Percentiles rank a stretch among this genome's conserved stretches.
Evolutionary conservation across 2,329 filamentous ascomycete species (phyloP).

Genomic region (Myriosclerotinia scirpicola): DNA sequence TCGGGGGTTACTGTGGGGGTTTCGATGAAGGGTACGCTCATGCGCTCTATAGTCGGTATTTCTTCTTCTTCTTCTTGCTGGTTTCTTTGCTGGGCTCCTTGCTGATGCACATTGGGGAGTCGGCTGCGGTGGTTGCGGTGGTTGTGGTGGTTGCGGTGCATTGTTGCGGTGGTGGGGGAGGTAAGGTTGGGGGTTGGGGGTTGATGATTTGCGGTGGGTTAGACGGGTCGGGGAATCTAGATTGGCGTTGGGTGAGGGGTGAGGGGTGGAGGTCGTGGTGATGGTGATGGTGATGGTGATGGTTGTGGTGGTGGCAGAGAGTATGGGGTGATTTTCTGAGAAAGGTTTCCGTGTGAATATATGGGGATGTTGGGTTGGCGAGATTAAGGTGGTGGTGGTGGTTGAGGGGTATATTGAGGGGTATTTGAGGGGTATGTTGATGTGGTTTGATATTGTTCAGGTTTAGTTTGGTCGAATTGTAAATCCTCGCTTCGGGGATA

Average conservation of each 20-base stretch:
- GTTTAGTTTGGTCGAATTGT: background rate
- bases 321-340: background rate
- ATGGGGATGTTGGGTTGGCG: background rate
- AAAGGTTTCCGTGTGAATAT: background rate
- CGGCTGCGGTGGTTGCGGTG: background rate
- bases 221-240: background rate
- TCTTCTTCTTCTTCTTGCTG: no score
- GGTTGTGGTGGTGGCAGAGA: background rate
- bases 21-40: background rate
- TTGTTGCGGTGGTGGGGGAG: background rate
- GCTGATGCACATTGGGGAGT: background rate
- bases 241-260: background rate
- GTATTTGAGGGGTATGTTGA: background rate
- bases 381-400: background rate
- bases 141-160: no score
- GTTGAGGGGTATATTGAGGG: background rate
- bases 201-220: background rate
- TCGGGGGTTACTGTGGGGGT: no score
- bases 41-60: slow-evolving; percentile 1
- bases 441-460: background rate
- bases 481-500: background rate
- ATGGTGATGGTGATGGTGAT: no score
- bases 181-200: no score
- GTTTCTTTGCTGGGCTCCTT: background rate
- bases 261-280: no score